Percentiles rank a stretch among this genome's conserved stretches.
These are phyloP conservation scores for Solanum peruvianum DNA, from an alignment of 257 asterid species.

Conservation along the genomic window DNA sequence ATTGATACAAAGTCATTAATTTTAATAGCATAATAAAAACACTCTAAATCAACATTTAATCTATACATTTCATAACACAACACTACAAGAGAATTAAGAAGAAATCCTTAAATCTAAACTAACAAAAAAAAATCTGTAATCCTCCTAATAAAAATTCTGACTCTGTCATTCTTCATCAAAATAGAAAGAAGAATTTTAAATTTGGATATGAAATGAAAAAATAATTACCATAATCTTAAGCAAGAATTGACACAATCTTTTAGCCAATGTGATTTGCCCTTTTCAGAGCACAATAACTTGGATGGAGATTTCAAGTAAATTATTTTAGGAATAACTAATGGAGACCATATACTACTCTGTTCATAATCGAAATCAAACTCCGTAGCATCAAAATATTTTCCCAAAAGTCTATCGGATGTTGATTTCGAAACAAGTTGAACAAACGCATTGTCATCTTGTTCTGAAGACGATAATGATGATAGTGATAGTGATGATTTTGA, in stretches of 20 bases:
- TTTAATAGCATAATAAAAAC: not conserved
- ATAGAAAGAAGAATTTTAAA: no score
- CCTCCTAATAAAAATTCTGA: not conserved
- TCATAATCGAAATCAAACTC: conserved; percentile 32
- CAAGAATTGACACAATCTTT: conserved; percentile 4
- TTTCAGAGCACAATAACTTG: not conserved
- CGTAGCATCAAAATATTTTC: conserved; percentile 31
- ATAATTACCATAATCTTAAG: conserved; percentile 3
- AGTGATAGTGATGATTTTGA: not conserved
- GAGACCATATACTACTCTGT: conserved; percentile 34
- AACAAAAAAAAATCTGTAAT: not conserved
- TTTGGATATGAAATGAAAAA: not conserved
- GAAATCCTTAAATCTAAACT: not conserved
- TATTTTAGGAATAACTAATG: conserved; percentile 14
- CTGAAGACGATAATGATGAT: not conserved
- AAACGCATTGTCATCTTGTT: not conserved
- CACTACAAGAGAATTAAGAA: not conserved
- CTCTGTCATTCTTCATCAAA: no score
- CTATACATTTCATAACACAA: not conserved
- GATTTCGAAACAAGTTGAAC: conserved; percentile 25
- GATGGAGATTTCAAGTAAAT: conserved; percentile 1
- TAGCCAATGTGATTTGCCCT: not conserved
- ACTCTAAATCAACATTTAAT: not conserved
- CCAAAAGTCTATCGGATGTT: conserved; percentile 29
- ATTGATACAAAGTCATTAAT: not conserved